A percentile compares a stretch with the other conserved stretches of the same genome.
Conservation (phyloP, 2,329 filamentous ascomycete genomes). For the Elsinoe arachidis region DNA sequence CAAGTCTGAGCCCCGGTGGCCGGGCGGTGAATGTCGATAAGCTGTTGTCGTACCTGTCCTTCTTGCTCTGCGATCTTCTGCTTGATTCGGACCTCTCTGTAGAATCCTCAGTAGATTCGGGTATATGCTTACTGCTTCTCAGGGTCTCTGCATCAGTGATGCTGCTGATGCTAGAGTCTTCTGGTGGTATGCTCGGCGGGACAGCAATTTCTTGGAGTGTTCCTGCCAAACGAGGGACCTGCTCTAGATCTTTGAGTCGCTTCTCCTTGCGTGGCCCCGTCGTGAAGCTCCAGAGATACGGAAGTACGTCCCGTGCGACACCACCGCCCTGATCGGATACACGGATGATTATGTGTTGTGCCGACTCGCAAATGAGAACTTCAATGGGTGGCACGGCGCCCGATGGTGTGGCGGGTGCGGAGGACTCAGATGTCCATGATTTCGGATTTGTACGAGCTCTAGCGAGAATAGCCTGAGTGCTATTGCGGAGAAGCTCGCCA, state of each 20-base stretch:
- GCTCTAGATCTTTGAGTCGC: constrained; percentile 73
- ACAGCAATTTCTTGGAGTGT: constrained; percentile 78
- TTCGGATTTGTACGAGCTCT: constrained; percentile 22
- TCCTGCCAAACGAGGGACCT: constrained; percentile 84
- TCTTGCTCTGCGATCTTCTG: neutral
- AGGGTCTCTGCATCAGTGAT: neutral
- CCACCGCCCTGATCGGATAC: constrained; percentile 94
- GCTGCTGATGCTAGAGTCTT: neutral
- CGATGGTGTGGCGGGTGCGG: constrained; percentile 29
- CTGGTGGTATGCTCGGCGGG: constrained; percentile 6
- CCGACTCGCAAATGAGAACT: constrained; percentile 86
- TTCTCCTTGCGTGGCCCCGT: constrained; percentile 75
- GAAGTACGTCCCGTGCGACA: constrained; percentile 73
- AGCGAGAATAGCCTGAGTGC: constrained; percentile 85
- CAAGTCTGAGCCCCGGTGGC: constrained; percentile 76
- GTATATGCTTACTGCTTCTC: constrained; percentile 6
- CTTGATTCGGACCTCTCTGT: neutral
- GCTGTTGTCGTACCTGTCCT: constrained; percentile 49
- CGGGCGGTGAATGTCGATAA: constrained; percentile 71
- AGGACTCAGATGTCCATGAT: constrained; percentile 17
- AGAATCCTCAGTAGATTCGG: constrained; percentile 8
- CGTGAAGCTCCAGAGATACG: constrained; percentile 92
- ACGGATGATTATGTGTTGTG: constrained; percentile 90
- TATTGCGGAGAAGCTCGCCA: constrained; percentile 88
- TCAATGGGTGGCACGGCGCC: constrained; percentile 82